Evolutionary conservation across 1,284 basidiomycete genomes (phyloP).

Genomic region (Ceratobasidium sp.): DNA sequence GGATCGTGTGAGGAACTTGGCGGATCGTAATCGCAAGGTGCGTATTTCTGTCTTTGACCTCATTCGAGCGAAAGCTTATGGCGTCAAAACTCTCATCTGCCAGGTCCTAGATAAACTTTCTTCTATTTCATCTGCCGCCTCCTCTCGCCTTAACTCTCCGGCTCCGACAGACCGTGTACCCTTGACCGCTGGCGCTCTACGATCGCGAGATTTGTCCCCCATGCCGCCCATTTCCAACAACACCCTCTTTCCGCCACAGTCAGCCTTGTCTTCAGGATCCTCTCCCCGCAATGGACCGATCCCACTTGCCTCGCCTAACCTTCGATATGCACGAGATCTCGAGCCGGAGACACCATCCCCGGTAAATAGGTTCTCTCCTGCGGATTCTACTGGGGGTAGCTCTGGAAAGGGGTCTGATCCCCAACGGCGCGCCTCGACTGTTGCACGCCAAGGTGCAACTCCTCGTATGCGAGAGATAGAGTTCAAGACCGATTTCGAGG

Average conservation of each 20-base stretch:
- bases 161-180: conserved; percentile 33
- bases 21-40: conserved; percentile 49
- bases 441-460: conserved; percentile 8
- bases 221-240: conserved; percentile 36
- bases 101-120: conserved; percentile 47
- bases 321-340: conserved; percentile 15
- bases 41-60: neutral
- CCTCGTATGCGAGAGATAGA: conserved; percentile 27
- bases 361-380: conserved; percentile 11
- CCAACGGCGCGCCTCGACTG: neutral
- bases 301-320: conserved; percentile 30
- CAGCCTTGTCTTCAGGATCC: conserved; percentile 15
- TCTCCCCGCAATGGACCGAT: conserved; percentile 24
- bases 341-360: conserved; percentile 23
- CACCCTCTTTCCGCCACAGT: conserved; percentile 39
- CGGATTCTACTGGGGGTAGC: neutral
- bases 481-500: conserved; percentile 24
- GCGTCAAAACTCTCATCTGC: neutral
- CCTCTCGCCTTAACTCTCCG: conserved; percentile 31
- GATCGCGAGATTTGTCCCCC: conserved; percentile 24
- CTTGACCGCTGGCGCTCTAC: conserved; percentile 34
- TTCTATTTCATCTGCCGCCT: conserved; percentile 42
- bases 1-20: conserved; percentile 43
- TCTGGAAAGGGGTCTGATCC: conserved; percentile 14
- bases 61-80: conserved; percentile 1